Conservation (phyloP, 495 filamentous ascomycete genomes). For the Penicillium parvum region DNA sequence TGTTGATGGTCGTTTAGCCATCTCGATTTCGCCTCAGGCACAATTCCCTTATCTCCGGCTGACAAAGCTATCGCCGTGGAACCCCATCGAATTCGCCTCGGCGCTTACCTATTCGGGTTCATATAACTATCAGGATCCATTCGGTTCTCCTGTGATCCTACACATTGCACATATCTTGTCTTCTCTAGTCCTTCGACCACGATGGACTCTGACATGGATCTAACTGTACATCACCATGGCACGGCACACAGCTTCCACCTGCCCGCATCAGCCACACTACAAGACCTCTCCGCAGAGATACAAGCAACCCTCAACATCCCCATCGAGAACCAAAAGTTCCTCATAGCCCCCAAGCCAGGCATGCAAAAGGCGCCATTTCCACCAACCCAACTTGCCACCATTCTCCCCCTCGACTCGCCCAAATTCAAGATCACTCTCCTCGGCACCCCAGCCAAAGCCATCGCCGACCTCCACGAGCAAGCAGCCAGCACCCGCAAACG, state of each 20-base stretch:
- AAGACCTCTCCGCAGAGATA: slow-evolving; percentile 59
- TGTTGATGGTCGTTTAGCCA: background rate
- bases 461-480: slow-evolving; percentile 38
- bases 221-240: slow-evolving; percentile 58
- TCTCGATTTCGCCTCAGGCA: slow-evolving; percentile 11
- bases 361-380: slow-evolving; percentile 63
- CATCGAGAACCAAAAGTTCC: slow-evolving; percentile 66
- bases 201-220: slow-evolving; percentile 26
- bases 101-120: slow-evolving; percentile 12
- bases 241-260: slow-evolving; percentile 67
- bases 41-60: slow-evolving; percentile 25
- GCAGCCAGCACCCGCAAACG: slow-evolving; percentile 34
- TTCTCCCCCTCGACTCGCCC: slow-evolving; percentile 46
- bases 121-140: slow-evolving; percentile 1
- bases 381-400: slow-evolving; percentile 20
- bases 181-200: background rate
- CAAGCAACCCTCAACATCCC: slow-evolving; percentile 58
- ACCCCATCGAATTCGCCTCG: slow-evolving; percentile 24
- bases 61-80: slow-evolving; percentile 38
- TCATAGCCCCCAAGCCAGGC: slow-evolving; percentile 65
- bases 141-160: background rate
- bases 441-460: slow-evolving; percentile 33
- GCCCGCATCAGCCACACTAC: slow-evolving; percentile 65
- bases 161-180: background rate
- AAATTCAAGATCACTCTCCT: slow-evolving; percentile 43